phyloP scores from a whole-genome alignment of 306 rosid genomes.

The Canavalia gladiata region DNA sequence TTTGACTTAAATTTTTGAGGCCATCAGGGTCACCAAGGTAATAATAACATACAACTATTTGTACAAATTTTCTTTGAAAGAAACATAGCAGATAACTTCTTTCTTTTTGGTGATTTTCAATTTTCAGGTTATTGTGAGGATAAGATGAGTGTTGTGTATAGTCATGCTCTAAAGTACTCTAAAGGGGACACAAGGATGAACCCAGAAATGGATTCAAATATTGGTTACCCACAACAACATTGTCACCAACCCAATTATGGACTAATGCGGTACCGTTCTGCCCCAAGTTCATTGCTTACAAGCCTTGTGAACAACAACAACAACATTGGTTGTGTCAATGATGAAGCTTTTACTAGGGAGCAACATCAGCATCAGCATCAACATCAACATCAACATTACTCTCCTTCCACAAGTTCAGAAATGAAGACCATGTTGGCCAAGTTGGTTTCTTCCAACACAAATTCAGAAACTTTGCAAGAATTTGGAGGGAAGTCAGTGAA shows the following conservation, averaged over 20 bases:
- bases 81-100: neutral
- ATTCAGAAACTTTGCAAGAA: constrained; percentile 38
- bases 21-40: neutral
- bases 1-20: constrained; percentile 1
- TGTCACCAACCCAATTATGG: constrained; percentile 60
- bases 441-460: constrained; percentile 55
- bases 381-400: constrained; percentile 39
- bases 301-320: constrained; percentile 45
- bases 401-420: constrained; percentile 65
- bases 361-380: constrained; percentile 20
- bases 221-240: constrained; percentile 46
- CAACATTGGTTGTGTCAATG: constrained; percentile 43
- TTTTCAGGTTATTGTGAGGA: constrained; percentile 44
- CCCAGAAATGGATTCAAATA: constrained; percentile 65
- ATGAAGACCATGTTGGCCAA: constrained; percentile 63
- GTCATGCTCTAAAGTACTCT: constrained; percentile 53
- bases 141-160: constrained; percentile 67
- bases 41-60: neutral
- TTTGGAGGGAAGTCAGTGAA: constrained; percentile 48
- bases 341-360: constrained; percentile 49
- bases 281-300: constrained; percentile 63
- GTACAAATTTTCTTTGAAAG: neutral
- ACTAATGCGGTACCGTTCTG: constrained; percentile 61
- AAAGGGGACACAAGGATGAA: constrained; percentile 59
- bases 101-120: constrained; percentile 19